Evolutionary conservation across 208 protist species (phyloP).

Genomic region (Endotrypanum monterogeii): DNA sequence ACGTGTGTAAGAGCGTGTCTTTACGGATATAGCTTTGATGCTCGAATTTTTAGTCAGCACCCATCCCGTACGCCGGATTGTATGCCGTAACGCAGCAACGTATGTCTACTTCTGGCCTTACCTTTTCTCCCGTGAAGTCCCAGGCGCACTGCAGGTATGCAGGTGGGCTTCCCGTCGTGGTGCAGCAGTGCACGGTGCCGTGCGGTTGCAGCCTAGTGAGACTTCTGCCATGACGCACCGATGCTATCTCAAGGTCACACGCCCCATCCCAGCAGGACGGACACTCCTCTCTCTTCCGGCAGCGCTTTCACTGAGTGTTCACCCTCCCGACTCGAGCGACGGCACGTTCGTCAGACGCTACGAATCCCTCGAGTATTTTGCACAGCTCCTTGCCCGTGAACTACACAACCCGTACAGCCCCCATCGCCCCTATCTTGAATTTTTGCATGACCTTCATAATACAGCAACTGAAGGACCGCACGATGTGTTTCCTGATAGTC

Average conservation of each 20-base stretch:
- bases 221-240: slow-evolving; percentile 3
- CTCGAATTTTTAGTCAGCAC: slow-evolving; percentile 46
- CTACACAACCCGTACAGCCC: slow-evolving; percentile 68
- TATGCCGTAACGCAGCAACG: slow-evolving; percentile 64
- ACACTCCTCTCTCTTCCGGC: slow-evolving; percentile 69
- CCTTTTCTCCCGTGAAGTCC: slow-evolving; percentile 57
- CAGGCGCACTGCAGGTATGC: slow-evolving; percentile 58
- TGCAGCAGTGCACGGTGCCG: slow-evolving; percentile 59
- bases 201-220: slow-evolving; percentile 43
- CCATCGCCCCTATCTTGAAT: slow-evolving; percentile 74
- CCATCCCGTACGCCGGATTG: slow-evolving; percentile 45
- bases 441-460: slow-evolving; percentile 88
- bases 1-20: no score
- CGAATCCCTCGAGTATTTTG: slow-evolving; percentile 46
- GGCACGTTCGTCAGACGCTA: slow-evolving; percentile 34
- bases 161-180: slow-evolving; percentile 71
- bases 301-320: slow-evolving; percentile 37
- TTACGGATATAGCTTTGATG: slow-evolving; percentile 23
- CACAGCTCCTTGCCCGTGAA: slow-evolving; percentile 60
- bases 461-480: slow-evolving; percentile 44
- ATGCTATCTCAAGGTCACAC: slow-evolving; percentile 48
- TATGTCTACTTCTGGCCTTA: slow-evolving; percentile 78
- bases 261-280: slow-evolving; percentile 37
- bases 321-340: slow-evolving; percentile 3
- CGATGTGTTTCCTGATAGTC: slow-evolving; percentile 8